phyloP scores from a whole-genome alignment of 2,329 filamentous ascomycete genomes.

The Fusarium sp. region DNA sequence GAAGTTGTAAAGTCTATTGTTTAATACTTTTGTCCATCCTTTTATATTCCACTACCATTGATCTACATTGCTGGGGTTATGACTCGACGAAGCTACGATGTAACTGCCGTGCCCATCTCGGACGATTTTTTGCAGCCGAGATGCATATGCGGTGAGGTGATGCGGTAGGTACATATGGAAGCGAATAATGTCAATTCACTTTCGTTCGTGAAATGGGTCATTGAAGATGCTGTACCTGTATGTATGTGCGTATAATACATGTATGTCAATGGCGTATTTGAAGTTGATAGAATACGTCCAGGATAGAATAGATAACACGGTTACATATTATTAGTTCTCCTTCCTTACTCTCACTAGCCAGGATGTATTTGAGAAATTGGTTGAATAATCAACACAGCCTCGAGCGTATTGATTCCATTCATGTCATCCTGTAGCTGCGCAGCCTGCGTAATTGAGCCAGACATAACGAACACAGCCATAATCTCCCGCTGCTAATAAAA shows the following conservation, averaged over 20 bases:
- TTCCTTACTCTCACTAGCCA: background rate
- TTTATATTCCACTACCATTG: background rate
- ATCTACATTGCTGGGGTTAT: background rate
- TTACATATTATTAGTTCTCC: too few relatives aligned
- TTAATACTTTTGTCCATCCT: background rate
- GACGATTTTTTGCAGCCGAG: background rate
- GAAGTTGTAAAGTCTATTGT: background rate
- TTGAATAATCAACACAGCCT: background rate
- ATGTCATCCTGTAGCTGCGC: background rate
- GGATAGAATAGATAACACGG: too few relatives aligned
- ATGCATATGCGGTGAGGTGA: background rate
- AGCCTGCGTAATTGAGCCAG: slow-evolving; percentile 8
- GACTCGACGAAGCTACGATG: background rate
- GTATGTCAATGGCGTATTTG: background rate
- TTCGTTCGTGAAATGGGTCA: background rate
- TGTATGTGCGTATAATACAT: background rate
- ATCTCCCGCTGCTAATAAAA: background rate
- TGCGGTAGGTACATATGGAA: background rate
- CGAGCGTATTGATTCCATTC: background rate
- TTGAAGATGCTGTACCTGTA: background rate
- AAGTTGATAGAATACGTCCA: background rate
- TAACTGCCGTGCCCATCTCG: background rate
- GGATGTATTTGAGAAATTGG: background rate
- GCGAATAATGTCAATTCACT: background rate
- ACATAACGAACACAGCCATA: slow-evolving; percentile 1